A percentile compares a stretch with the other conserved stretches of the same genome.
Conservation (phyloP, 768 basidiomycete species). For the Psilocybe azurescens region DNA sequence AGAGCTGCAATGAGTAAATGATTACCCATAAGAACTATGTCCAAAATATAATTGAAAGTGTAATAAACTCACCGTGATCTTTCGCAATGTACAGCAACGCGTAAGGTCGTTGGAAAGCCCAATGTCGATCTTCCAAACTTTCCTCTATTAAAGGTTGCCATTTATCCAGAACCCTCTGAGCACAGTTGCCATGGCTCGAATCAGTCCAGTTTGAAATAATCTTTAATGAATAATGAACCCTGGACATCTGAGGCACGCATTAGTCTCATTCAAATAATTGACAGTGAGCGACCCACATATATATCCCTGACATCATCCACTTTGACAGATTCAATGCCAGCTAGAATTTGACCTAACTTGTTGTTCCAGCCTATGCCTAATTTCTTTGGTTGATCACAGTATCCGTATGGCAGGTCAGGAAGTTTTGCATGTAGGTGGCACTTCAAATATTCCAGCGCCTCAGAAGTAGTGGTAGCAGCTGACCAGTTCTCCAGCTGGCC, state of each 20-base stretch:
- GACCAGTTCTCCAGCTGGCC: slow-evolving; percentile 15
- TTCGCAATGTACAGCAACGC: slow-evolving; percentile 23
- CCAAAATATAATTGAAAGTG: no score
- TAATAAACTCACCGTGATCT: slow-evolving; percentile 17
- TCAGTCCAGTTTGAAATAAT: slow-evolving; percentile 6
- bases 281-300: slow-evolving; percentile 13
- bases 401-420: slow-evolving; percentile 9
- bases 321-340: slow-evolving; percentile 10
- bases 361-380: slow-evolving; percentile 13
- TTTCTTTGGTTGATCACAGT: background rate
- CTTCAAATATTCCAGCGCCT: background rate
- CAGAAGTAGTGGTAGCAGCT: background rate
- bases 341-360: slow-evolving; percentile 9
- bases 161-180: slow-evolving; percentile 18
- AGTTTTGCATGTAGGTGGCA: slow-evolving; percentile 10
- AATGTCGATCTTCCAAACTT: slow-evolving; percentile 19
- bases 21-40: background rate
- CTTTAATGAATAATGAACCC: slow-evolving; percentile 16
- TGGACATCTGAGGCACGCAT: slow-evolving; percentile 11
- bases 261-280: background rate
- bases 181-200: slow-evolving; percentile 7
- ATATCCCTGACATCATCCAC: slow-evolving; percentile 10
- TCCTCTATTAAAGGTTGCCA: slow-evolving; percentile 22
- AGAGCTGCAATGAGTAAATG: slow-evolving; percentile 24
- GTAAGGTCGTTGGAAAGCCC: slow-evolving; percentile 20